Evolutionary conservation across 495 filamentous ascomycete species (phyloP), one percentile per base, ranked within the genome.

Genomic region (Aspergillus avenaceus): DNA sequence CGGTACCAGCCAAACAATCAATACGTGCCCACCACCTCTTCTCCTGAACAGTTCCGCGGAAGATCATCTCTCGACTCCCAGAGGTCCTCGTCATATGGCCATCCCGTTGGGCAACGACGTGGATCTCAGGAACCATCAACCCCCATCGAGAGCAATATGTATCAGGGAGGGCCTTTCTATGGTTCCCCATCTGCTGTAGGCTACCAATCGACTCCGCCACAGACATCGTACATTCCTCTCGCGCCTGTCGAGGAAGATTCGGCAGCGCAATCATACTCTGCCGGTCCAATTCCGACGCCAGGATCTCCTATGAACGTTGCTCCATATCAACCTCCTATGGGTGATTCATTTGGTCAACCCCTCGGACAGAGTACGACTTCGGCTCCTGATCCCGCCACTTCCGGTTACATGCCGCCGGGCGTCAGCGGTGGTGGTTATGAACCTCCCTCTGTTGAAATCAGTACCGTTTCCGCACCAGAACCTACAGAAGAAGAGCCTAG

Each of bases 1-100:
- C 77, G 79, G 43, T 90, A 90, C 67, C 79, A 85, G 28, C 86
- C 87, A 22, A 66, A 64, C 8, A 68, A 59, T 26, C 73, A 73
- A 25, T 74, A 78, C 53, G 75, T 71, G 1, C 72, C 74, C 5
- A 71, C 61, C 38, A 71, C 61, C 38, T 72, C 68, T 0, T 79
- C 77, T 3, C 70, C 75, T 19, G 77, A 80, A 47, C 74, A 78
- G 22, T 61, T 63, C 14, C 69, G 69, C 19, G 63, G 70, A 18
- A 63, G 72, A 44, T 67, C 71, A 22, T 77, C 71, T 3, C 56
- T 77, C 40, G 75, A 80, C 44, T 74, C 70, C n/a, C 72, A 73
- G 49, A 60, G 70, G 49, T 74, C 72, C 23, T 52, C 58, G 11
- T 69, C 71, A 8, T 63, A 61, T 34, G 60, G 63, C 8, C 37